Conservation (phyloP, 139 green algal genomes). For the Closterium sp. region DNA sequence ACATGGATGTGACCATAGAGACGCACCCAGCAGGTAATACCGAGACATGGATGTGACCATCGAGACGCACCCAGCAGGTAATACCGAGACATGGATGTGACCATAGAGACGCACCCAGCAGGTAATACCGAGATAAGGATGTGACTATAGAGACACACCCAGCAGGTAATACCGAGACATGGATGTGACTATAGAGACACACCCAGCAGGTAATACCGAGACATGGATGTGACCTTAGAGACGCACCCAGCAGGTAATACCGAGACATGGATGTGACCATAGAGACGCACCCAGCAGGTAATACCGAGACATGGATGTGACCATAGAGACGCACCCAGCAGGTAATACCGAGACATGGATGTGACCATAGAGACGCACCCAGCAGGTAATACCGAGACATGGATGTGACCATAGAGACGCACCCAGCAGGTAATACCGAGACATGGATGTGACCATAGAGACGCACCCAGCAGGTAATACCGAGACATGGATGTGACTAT, state of each 20-base stretch:
- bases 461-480: slow-evolving; percentile 45
- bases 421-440: slow-evolving; percentile 24
- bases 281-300: slow-evolving; percentile 44
- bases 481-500: background rate
- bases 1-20: slow-evolving; percentile 30
- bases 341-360: slow-evolving; percentile 18
- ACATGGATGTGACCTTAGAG: slow-evolving; percentile 30
- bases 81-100: slow-evolving; percentile 16
- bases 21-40: slow-evolving; percentile 38
- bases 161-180: background rate
- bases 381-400: slow-evolving; percentile 14
- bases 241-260: slow-evolving; percentile 38
- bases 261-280: slow-evolving; percentile 23
- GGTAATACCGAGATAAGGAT: slow-evolving; percentile 14
- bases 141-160: no score
- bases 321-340: slow-evolving; percentile 39
- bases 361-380: slow-evolving; percentile 41
- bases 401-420: slow-evolving; percentile 41
- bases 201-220: slow-evolving; percentile 24
- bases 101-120: slow-evolving; percentile 39
- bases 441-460: slow-evolving; percentile 30
- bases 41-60: slow-evolving; percentile 23
- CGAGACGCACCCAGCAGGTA: slow-evolving; percentile 44
- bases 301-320: slow-evolving; percentile 16
- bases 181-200: slow-evolving; percentile 42